Conservation (phyloP, 2,329 filamentous ascomycete species). For the Pseudogymnoascus sp. region DNA sequence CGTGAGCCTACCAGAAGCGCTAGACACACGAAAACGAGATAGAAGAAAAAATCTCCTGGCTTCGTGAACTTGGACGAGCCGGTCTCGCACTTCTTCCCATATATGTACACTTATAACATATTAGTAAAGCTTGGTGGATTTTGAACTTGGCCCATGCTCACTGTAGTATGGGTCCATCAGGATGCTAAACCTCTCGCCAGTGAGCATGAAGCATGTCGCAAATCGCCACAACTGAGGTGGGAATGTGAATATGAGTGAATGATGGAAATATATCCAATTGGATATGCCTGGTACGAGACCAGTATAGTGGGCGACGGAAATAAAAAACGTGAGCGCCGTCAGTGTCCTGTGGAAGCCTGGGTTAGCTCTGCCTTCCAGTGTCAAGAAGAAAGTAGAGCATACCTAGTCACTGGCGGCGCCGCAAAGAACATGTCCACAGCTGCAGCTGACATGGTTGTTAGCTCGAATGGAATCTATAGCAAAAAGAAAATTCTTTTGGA, state of each 20-base stretch:
- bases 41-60: constrained; percentile 59
- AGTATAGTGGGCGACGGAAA: constrained; percentile 51
- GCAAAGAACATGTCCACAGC: constrained; percentile 51
- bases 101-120: constrained; percentile 48
- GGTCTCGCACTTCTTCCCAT: constrained; percentile 54
- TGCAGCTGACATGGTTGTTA: constrained; percentile 26
- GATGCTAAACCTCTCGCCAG: constrained; percentile 33
- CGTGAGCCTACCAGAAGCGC: constrained; percentile 52
- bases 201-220: constrained; percentile 30
- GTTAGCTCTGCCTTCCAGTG: constrained; percentile 36
- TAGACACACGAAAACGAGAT: constrained; percentile 52
- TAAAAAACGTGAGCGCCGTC: constrained; percentile 48
- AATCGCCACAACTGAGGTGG: constrained; percentile 34
- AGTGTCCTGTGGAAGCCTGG: constrained; percentile 45
- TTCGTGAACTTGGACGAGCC: constrained; percentile 50
- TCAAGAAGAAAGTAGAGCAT: constrained; percentile 26
- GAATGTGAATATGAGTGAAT: constrained; percentile 40
- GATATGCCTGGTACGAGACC: constrained; percentile 36
- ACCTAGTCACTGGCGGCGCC: constrained; percentile 59
- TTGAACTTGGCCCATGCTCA: constrained; percentile 30
- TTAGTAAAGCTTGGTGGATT: constrained; percentile 26
- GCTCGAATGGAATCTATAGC: constrained; percentile 1
- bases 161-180: constrained; percentile 62
- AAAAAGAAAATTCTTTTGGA: neutral
- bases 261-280: constrained; percentile 42